A percentile compares a stretch with the other conserved stretches of the same genome.
Conservation (phyloP, 306 rosid genomes). For the Datisca glomerata region DNA sequence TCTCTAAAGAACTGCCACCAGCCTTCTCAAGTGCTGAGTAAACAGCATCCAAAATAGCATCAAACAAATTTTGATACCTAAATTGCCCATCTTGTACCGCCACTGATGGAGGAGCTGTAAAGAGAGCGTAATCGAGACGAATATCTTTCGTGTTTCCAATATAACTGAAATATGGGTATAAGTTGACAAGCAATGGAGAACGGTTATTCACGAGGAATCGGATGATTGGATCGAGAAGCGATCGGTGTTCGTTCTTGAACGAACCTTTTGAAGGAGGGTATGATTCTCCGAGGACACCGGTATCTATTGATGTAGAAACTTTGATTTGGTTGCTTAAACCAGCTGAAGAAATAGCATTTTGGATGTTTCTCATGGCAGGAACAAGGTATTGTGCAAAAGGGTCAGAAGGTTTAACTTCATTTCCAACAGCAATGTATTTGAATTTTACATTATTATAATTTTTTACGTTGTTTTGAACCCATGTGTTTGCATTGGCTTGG, state of each 20-base stretch:
- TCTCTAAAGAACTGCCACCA: constrained; percentile 14
- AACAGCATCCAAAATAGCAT: constrained; percentile 22
- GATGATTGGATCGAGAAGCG: constrained; percentile 4
- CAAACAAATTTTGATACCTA: constrained; percentile 5
- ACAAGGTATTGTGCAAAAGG: constrained; percentile 4
- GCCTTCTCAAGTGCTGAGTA: constrained; percentile 22
- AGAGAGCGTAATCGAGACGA: constrained; percentile 8
- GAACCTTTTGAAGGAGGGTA: constrained; percentile 17
- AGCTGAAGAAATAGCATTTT: constrained; percentile 1
- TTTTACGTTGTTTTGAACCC: constrained; percentile 14
- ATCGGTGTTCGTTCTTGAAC: constrained; percentile 1
- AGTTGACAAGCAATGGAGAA: constrained; percentile 4
- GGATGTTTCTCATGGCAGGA: constrained; percentile 17
- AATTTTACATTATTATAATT: constrained; percentile 9
- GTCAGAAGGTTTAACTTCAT: constrained; percentile 11
- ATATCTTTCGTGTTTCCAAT: constrained; percentile 2
- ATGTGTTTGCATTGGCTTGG: constrained; percentile 5
- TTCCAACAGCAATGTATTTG: constrained; percentile 20
- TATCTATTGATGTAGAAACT: constrained; percentile 18
- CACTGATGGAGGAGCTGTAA: background rate
- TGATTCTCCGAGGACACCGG: background rate
- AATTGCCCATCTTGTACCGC: background rate
- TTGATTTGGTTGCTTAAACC: constrained; percentile 8
- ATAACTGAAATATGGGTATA: constrained; percentile 15
- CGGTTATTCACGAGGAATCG: constrained; percentile 2